phyloP scores from a whole-genome alignment of 805 yeast genomes.

The Zygosaccharomyces lentus region DNA sequence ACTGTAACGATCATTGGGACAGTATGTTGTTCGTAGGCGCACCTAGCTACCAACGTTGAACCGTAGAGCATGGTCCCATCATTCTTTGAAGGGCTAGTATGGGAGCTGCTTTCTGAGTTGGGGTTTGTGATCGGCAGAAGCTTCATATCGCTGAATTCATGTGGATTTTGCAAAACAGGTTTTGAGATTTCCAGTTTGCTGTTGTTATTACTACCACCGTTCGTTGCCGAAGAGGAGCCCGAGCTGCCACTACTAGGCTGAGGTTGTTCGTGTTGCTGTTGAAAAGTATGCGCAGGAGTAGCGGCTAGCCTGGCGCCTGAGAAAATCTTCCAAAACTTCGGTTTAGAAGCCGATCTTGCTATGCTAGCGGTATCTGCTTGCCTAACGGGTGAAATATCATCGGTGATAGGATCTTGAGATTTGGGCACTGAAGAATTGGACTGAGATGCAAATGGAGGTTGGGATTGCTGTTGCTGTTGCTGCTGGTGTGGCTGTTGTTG shows the following conservation, averaged over 20 bases:
- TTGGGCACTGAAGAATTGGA: not conserved
- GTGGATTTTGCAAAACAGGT: conserved; percentile 36
- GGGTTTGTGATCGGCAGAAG: conserved; percentile 23
- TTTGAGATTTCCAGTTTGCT: conserved; percentile 34
- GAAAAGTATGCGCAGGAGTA: conserved; percentile 9
- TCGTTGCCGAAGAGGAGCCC: conserved; percentile 7
- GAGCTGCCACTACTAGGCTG: conserved; percentile 4
- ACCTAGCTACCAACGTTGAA: conserved; percentile 57
- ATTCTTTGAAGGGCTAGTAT: conserved; percentile 29
- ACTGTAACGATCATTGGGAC: conserved; percentile 70
- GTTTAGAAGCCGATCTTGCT: conserved; percentile 26
- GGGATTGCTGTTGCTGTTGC: not conserved
- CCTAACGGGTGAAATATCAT: conserved; percentile 13
- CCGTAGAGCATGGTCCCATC: conserved; percentile 24
- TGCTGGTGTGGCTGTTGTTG: not conserved
- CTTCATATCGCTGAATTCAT: conserved; percentile 38
- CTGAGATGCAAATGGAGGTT: not conserved
- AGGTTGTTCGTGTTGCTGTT: conserved; percentile 10
- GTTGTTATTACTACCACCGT: conserved; percentile 10
- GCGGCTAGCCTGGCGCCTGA: conserved; percentile 15
- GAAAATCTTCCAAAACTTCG: conserved; percentile 35
- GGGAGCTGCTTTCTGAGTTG: conserved; percentile 10
- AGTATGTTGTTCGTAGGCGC: conserved; percentile 52
- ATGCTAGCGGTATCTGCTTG: conserved; percentile 24
- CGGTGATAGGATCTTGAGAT: conserved; percentile 8